Evolutionary conservation across 345 rosid genomes (phyloP), one percentile per base, ranked within the genome.

Genomic region (Hibiscus syriacus): DNA sequence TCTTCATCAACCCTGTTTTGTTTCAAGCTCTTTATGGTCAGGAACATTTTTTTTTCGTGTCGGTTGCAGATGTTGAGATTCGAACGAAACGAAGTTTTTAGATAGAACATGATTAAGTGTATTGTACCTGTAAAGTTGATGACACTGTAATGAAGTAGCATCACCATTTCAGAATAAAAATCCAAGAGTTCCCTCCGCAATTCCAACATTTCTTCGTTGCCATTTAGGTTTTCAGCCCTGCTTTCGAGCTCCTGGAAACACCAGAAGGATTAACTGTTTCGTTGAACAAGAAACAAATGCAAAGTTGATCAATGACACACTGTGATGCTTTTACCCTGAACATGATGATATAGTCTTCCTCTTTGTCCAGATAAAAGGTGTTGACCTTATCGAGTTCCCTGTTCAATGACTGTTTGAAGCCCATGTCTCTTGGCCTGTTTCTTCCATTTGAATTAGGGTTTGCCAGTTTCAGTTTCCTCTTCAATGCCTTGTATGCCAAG

Each of bases 141-240:
- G 75, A 79, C 76, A 73, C 74, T 76, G 68, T 74, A 82, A n/a
- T 76, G 72, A 13, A 73, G 67, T 4, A 80, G 73, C 56, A 71
- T 55, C 74, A 82, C 76, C 86, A 80, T 80, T 57, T 82, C 80
- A 4, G 68, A 78, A 59, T 80, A 75, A 72, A 82, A 74, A 17
- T 43, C 69, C 27, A 80, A 34, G 20, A 80, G 54, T 49, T 72
- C 80, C 58, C 36, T 69, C 72, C 62, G 76, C 55, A 78, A 46
- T 32, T 69, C 25, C 38, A 78, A 26, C 71, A 57, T 64, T 57
- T 71, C 75, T 58, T 66, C 65, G 6, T 59, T n/a, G 12, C 52
- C 52, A 2, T 36, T 29, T 64, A 72, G 43, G 70, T 78, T 82
- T 29, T 65, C 74, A 29, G 61, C 80, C 55, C 68, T 78, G 22